Percentiles rank a stretch among this genome's conserved stretches.
These are phyloP conservation scores for Tetradesmus obliquus DNA, from an alignment of 139 green algal species.

Conservation along the genomic window DNA sequence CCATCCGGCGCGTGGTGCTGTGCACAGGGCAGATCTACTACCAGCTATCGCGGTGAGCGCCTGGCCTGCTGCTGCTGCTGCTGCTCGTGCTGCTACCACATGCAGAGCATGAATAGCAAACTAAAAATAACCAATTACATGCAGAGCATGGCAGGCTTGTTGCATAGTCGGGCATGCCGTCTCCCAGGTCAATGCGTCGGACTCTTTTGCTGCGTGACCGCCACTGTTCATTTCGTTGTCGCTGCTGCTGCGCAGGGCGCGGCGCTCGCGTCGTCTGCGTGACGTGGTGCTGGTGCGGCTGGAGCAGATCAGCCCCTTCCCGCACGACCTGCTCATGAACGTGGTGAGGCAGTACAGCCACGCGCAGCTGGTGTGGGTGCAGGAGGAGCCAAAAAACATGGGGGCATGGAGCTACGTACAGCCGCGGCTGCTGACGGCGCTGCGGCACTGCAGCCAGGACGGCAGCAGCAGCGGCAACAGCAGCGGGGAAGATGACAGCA, in stretches of 20 bases:
- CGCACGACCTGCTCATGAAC: slow-evolving; percentile 71
- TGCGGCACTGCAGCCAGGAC: slow-evolving; percentile 46
- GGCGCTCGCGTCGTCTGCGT: slow-evolving; percentile 51
- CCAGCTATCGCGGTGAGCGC: slow-evolving; percentile 51
- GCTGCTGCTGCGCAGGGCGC: slow-evolving; percentile 26
- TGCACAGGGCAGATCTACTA: slow-evolving; percentile 82
- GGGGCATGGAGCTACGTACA: slow-evolving; percentile 72
- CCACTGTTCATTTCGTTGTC: too few relatives aligned
- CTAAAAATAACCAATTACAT: too few relatives aligned
- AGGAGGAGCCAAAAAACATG: slow-evolving; percentile 90
- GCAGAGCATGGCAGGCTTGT: too few relatives aligned
- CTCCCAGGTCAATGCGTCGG: too few relatives aligned
- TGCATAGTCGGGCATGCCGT: too few relatives aligned
- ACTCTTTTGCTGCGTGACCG: too few relatives aligned
- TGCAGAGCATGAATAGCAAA: too few relatives aligned
- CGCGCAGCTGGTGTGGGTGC: slow-evolving; percentile 82
- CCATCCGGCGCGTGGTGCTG: slow-evolving; percentile 74
- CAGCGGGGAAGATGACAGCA: neutral
- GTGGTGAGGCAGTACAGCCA: slow-evolving; percentile 67
- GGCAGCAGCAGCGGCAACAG: neutral
- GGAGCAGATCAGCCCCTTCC: slow-evolving; percentile 89
- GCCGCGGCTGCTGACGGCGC: slow-evolving; percentile 62
- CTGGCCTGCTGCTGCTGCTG: neutral
- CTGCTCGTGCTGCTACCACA: neutral
- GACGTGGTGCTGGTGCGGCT: slow-evolving; percentile 82